These are phyloP conservation scores for Cercospora janseana DNA, from an alignment of 2,329 filamentous ascomycete species.

Conservation along the genomic window DNA sequence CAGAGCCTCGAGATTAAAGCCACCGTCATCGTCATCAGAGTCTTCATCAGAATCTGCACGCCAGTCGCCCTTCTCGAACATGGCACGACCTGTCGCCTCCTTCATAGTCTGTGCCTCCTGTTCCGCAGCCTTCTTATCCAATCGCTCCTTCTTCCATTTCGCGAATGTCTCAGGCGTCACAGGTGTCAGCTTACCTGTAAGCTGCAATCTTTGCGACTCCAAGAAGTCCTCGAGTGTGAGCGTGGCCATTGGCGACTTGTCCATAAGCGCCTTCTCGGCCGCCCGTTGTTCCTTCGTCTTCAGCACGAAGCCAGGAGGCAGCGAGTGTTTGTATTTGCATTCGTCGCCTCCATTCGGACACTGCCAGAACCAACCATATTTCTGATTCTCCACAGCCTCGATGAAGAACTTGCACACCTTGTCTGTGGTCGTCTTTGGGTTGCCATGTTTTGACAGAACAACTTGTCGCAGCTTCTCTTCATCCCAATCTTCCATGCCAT, in stretches of 20 bases:
- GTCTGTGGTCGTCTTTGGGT: constrained; percentile 90
- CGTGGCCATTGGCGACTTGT: constrained; percentile 92
- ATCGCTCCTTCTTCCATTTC: constrained; percentile 92
- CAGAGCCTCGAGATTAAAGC: constrained; percentile 79
- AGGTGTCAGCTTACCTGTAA: constrained; percentile 85
- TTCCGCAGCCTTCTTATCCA: constrained; percentile 95
- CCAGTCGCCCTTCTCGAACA: constrained; percentile 98
- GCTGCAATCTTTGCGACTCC: constrained; percentile 92
- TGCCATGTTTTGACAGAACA: constrained; percentile 93
- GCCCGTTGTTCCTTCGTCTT: constrained; percentile 97
- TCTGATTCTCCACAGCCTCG: constrained; percentile 93
- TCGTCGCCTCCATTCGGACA: constrained; percentile 96
- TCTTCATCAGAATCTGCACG: constrained; percentile 43
- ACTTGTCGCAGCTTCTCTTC: constrained; percentile 92
- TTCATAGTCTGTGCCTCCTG: constrained; percentile 86
- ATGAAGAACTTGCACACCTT: constrained; percentile 99
- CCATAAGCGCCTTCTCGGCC: constrained; percentile 90
- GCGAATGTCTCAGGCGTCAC: constrained; percentile 91
- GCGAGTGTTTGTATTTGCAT: constrained; percentile 97
- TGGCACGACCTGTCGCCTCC: constrained; percentile 88
- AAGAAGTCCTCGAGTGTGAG: constrained; percentile 96
- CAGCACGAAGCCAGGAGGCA: constrained; percentile 91
- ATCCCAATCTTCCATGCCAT: constrained; percentile 96
- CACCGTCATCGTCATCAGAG: constrained; percentile 59
- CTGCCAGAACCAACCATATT: constrained; percentile 99